Conservation (phyloP, 2,329 filamentous ascomycete species). For the Fusarium protoensiforme region DNA sequence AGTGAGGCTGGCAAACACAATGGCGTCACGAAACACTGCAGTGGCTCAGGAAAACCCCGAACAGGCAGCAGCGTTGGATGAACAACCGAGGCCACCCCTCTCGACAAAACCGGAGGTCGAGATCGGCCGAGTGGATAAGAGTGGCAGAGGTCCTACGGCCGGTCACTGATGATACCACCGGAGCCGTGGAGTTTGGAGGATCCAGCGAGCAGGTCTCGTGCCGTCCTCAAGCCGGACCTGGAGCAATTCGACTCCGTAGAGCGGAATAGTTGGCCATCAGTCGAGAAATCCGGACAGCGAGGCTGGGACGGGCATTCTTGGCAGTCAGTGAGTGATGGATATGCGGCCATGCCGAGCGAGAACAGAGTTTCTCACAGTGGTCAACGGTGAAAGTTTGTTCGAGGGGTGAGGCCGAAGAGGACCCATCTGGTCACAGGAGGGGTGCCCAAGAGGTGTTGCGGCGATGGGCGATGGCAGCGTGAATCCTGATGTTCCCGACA, state of each 20-base stretch:
- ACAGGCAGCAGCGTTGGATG: background rate
- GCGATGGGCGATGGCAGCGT: background rate
- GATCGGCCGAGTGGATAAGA: slow-evolving; percentile 28
- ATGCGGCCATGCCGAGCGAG: slow-evolving; percentile 2
- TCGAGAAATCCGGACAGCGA: background rate
- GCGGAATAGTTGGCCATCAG: background rate
- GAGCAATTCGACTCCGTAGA: background rate
- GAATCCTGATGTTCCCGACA: background rate
- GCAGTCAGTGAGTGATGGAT: background rate
- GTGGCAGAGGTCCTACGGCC: slow-evolving; percentile 4
- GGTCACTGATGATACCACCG: slow-evolving; percentile 3
- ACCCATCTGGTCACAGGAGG: background rate
- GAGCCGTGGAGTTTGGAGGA: background rate
- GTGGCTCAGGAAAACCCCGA: background rate
- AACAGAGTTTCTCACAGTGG: slow-evolving; percentile 27
- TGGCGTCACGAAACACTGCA: background rate
- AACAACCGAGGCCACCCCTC: background rate
- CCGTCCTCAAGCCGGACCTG: background rate
- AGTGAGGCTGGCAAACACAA: background rate
- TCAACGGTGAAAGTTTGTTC: slow-evolving; percentile 32
- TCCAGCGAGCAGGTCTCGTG: background rate
- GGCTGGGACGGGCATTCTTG: background rate
- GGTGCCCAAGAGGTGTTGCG: slow-evolving; percentile 1
- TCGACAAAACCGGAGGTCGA: slow-evolving; percentile 17
- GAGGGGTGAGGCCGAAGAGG: slow-evolving; percentile 1